Conservation (phyloP, 1,284 basidiomycete genomes). For the Anthracocystis walkeri region DNA sequence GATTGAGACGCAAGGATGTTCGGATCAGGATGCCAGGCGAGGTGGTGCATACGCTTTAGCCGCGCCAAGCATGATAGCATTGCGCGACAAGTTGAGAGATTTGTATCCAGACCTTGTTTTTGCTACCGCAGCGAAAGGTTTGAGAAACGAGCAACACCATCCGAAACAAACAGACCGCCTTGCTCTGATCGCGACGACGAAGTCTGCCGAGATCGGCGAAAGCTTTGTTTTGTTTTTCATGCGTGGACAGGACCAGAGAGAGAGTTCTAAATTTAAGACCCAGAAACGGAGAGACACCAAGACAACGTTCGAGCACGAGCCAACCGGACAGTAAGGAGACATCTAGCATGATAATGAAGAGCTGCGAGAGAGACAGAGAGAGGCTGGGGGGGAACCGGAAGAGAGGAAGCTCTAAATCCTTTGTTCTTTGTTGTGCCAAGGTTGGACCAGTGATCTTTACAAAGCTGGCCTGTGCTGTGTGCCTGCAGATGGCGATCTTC, state of each 20-base stretch:
- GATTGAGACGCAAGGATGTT: neutral
- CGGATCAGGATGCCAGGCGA: neutral
- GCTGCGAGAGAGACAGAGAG: neutral
- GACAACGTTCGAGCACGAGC: no score
- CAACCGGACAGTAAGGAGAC: no score
- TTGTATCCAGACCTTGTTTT: no score
- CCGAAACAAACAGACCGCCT: neutral
- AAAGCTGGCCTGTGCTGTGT: neutral
- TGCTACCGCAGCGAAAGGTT: no score
- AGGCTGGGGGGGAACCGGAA: conserved; percentile 3
- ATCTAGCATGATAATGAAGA: neutral
- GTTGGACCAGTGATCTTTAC: neutral
- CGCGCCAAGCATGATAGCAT: no score
- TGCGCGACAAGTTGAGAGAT: no score
- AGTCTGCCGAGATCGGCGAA: neutral
- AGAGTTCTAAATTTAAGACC: no score
- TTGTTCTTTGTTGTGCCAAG: no score
- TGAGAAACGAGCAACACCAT: neutral
- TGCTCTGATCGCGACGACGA: neutral
- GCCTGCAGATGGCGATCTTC: conserved; percentile 4
- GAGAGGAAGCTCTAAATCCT: conserved; percentile 9
- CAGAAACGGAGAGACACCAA: no score
- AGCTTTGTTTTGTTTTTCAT: no score
- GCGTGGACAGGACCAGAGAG: no score
- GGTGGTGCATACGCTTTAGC: neutral